Percentiles rank a stretch among this genome's conserved stretches.
Evolutionary conservation across 2,329 filamentous ascomycete genomes (phyloP).

Genomic region (Fusarium zealandicum): DNA sequence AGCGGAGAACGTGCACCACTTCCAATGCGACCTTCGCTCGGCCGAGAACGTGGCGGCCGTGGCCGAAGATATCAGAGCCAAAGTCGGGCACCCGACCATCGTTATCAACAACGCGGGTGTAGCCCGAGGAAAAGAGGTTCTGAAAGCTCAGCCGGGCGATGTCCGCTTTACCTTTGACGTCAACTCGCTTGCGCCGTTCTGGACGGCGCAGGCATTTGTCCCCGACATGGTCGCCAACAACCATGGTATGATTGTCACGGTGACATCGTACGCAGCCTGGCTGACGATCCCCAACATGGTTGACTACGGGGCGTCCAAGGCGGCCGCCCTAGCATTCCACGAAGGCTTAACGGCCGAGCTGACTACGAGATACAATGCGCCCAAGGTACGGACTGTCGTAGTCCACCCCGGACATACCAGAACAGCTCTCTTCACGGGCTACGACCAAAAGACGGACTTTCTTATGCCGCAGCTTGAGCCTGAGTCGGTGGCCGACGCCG

Average conservation of each 20-base stretch:
- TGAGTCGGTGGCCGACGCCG: slow-evolving; percentile 54
- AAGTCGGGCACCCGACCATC: slow-evolving; percentile 70
- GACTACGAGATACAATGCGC: slow-evolving; percentile 65
- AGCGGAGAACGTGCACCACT: slow-evolving; percentile 67
- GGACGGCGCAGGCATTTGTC: slow-evolving; percentile 71
- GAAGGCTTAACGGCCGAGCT: slow-evolving; percentile 69
- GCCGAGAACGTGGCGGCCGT: slow-evolving; percentile 59
- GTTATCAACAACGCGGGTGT: slow-evolving; percentile 78
- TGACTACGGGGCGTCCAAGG: slow-evolving; percentile 73
- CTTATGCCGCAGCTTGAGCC: slow-evolving; percentile 47
- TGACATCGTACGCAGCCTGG: slow-evolving; percentile 70
- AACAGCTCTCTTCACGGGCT: slow-evolving; percentile 50
- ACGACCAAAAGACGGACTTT: slow-evolving; percentile 61
- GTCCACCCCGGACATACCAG: slow-evolving; percentile 61
- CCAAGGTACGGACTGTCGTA: slow-evolving; percentile 69
- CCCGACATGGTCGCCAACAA: slow-evolving; percentile 68
- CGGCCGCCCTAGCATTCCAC: slow-evolving; percentile 71
- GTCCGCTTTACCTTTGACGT: slow-evolving; percentile 74
- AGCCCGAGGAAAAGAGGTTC: slow-evolving; percentile 66
- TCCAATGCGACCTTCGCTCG: slow-evolving; percentile 73
- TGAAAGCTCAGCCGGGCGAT: slow-evolving; percentile 63
- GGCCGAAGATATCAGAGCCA: slow-evolving; percentile 59
- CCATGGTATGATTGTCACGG: slow-evolving; percentile 77
- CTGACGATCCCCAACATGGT: slow-evolving; percentile 67
- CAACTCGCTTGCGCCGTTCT: slow-evolving; percentile 73